These are phyloP conservation scores for Quercus berberidifolia DNA, from an alignment of 306 rosid species.

Conservation along the genomic window DNA sequence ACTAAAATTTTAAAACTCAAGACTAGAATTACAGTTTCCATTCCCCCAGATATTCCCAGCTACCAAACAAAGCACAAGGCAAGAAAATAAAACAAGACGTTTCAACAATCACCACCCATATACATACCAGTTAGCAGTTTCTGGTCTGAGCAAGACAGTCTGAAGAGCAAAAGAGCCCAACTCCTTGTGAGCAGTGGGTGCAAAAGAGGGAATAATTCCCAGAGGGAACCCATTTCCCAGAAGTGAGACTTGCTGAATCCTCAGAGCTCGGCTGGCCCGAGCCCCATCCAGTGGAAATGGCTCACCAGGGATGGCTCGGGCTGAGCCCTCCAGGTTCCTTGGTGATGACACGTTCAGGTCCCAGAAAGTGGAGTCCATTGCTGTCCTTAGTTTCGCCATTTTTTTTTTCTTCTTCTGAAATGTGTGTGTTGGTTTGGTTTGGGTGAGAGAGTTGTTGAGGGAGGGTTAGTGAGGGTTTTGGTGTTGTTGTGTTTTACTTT, in stretches of 20 bases:
- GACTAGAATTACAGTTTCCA: neutral
- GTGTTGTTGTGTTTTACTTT: neutral
- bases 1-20: neutral
- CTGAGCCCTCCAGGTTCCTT: constrained; percentile 55
- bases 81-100: neutral
- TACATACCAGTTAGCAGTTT: constrained; percentile 46
- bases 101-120: neutral
- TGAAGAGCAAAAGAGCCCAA: constrained; percentile 72
- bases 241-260: constrained; percentile 59
- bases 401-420: neutral
- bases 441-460: neutral
- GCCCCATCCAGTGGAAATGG: constrained; percentile 71
- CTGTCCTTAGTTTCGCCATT: constrained; percentile 77
- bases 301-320: constrained; percentile 64
- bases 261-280: constrained; percentile 51
- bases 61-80: neutral
- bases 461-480: neutral
- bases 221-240: constrained; percentile 47
- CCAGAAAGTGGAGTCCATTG: constrained; percentile 86
- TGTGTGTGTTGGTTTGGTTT: neutral
- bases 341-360: constrained; percentile 67
- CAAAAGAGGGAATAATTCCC: constrained; percentile 53
- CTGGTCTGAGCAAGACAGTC: constrained; percentile 46
- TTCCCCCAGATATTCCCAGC: neutral
- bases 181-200: constrained; percentile 55